Percentiles rank a stretch among this genome's conserved stretches.
These are phyloP conservation scores for Naegleria fowleri DNA, from an alignment of 208 protist genomes.

Conservation along the genomic window DNA sequence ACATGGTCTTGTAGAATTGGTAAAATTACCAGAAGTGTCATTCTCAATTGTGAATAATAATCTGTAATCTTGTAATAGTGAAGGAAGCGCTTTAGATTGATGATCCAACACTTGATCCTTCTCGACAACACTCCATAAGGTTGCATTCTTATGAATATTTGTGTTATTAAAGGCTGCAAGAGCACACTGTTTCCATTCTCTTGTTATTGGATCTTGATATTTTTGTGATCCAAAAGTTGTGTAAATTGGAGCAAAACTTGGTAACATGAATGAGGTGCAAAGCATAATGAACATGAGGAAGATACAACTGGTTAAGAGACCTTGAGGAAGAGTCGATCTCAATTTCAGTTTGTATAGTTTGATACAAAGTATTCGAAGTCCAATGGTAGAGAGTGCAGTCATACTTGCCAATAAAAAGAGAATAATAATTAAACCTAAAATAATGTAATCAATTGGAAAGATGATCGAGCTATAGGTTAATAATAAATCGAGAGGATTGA, in stretches of 20 bases:
- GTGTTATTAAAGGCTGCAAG: background rate
- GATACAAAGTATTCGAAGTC: constrained; percentile 15
- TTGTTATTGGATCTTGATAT: background rate
- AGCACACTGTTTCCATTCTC: background rate
- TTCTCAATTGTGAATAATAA: too few relatives aligned
- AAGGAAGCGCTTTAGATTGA: too few relatives aligned
- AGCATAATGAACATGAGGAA: constrained; percentile 27
- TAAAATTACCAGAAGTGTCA: too few relatives aligned
- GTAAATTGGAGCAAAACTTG: constrained; percentile 23
- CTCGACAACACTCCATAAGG: too few relatives aligned
- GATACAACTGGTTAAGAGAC: constrained; percentile 12
- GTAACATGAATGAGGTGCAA: background rate
- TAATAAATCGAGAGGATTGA: constrained; percentile 14
- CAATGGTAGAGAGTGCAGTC: constrained; percentile 17
- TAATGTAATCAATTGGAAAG: constrained; percentile 28
- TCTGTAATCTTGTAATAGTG: too few relatives aligned
- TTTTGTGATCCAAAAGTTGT: constrained; percentile 28
- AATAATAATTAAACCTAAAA: constrained; percentile 5
- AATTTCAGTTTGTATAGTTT: constrained; percentile 29
- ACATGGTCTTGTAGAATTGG: background rate
- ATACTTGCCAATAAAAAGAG: constrained; percentile 5
- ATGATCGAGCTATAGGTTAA: background rate
- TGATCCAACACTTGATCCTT: too few relatives aligned
- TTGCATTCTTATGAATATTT: background rate
- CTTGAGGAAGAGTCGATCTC: constrained; percentile 17